Percentiles rank a stretch among this genome's conserved stretches.
These are phyloP conservation scores for Inosperma sp. DNA, from an alignment of 768 basidiomycete species.

Conservation along the genomic window DNA sequence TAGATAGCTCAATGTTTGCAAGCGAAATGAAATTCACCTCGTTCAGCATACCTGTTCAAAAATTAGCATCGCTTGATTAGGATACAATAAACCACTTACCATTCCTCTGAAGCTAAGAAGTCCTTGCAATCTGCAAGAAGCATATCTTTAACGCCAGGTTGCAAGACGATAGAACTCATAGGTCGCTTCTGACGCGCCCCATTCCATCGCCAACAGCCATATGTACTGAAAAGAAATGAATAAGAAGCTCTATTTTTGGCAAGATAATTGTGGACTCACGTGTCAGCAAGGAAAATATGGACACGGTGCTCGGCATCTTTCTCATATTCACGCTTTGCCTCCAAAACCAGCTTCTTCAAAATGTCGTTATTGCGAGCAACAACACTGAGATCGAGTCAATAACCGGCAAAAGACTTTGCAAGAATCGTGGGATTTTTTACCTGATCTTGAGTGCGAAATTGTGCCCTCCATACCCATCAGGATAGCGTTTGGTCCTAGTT, in stretches of 20 bases:
- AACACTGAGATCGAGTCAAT: constrained; percentile 46
- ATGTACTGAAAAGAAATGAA: constrained; percentile 42
- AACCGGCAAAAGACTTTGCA: constrained; percentile 6
- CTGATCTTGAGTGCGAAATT: constrained; percentile 76
- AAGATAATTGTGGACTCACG: constrained; percentile 46
- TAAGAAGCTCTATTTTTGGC: constrained; percentile 8
- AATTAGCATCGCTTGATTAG: constrained; percentile 14
- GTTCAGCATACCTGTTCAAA: constrained; percentile 74
- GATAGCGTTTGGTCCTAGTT: constrained; percentile 72
- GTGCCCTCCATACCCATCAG: constrained; percentile 58
- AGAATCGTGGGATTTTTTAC: constrained; percentile 33
- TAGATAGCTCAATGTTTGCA: constrained; percentile 12
- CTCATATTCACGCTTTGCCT: constrained; percentile 85
- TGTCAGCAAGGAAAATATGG: constrained; percentile 85
- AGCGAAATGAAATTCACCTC: constrained; percentile 50
- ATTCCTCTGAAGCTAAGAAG: constrained; percentile 79
- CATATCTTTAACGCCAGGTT: constrained; percentile 90
- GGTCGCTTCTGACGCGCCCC: constrained; percentile 85
- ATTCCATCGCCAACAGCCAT: constrained; percentile 83
- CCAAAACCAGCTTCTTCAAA: constrained; percentile 78
- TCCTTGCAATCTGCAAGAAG: constrained; percentile 82
- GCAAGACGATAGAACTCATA: constrained; percentile 88
- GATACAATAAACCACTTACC: constrained; percentile 44
- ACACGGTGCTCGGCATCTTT: constrained; percentile 89
- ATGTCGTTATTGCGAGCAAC: constrained; percentile 87